These are phyloP conservation scores for Zasmidium angulare DNA, from an alignment of 2,329 filamentous ascomycete species.

Conservation along the genomic window DNA sequence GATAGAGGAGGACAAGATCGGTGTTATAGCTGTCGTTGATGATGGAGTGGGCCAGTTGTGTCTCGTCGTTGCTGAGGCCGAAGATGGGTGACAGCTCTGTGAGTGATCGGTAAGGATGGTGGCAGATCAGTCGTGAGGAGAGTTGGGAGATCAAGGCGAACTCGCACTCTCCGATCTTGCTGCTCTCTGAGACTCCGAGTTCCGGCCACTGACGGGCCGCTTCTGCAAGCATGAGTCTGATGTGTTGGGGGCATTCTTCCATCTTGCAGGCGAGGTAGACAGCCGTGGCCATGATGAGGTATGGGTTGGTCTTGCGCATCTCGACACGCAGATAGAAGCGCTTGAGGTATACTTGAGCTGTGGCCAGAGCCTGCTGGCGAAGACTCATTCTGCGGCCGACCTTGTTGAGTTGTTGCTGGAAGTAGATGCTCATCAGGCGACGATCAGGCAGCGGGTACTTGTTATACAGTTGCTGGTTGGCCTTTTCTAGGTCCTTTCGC, in stretches of 20 bases:
- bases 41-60: slow-evolving; percentile 73
- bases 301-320: slow-evolving; percentile 88
- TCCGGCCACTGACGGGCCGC: slow-evolving; percentile 83
- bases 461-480: slow-evolving; percentile 68
- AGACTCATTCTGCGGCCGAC: slow-evolving; percentile 81
- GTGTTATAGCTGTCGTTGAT: slow-evolving; percentile 94
- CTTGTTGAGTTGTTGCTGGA: slow-evolving; percentile 81
- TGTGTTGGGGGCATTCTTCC: slow-evolving; percentile 96
- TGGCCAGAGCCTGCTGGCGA: slow-evolving; percentile 89
- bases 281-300: slow-evolving; percentile 87
- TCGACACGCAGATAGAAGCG: slow-evolving; percentile 91
- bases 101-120: slow-evolving; percentile 86
- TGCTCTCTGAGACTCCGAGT: slow-evolving; percentile 71
- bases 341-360: slow-evolving; percentile 91
- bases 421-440: slow-evolving; percentile 84
- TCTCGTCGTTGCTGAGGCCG: slow-evolving; percentile 73
- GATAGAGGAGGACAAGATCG: slow-evolving; percentile 79
- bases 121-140: slow-evolving; percentile 82
- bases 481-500: slow-evolving; percentile 72
- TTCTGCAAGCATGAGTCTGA: slow-evolving; percentile 83
- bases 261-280: slow-evolving; percentile 97
- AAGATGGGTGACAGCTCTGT: slow-evolving; percentile 69
- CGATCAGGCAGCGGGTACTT: slow-evolving; percentile 80
- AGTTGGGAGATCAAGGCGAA: slow-evolving; percentile 91
- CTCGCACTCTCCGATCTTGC: slow-evolving; percentile 88